A percentile compares a stretch with the other conserved stretches of the same genome.
Conservation (phyloP, 371 early-diverging fungal species). For the Actinomucor elegans region DNA sequence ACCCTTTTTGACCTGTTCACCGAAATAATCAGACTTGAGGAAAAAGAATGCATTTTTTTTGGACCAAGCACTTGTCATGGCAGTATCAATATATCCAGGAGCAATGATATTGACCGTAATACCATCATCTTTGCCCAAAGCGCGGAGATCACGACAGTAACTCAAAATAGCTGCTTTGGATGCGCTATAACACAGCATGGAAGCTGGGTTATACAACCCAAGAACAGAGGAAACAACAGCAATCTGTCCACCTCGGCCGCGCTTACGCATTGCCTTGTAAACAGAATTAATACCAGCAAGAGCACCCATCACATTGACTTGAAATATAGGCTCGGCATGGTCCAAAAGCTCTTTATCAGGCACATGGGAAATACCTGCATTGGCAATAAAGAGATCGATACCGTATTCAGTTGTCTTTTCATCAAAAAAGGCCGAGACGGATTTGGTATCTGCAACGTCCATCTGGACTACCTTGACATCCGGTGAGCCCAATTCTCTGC, state of each 20-base stretch:
- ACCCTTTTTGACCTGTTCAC: constrained; percentile 9
- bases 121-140: constrained; percentile 14
- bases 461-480: constrained; percentile 22
- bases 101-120: constrained; percentile 20
- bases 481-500: constrained; percentile 17
- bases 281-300: constrained; percentile 20
- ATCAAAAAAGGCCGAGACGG: constrained; percentile 8
- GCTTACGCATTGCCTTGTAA: constrained; percentile 15
- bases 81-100: constrained; percentile 19
- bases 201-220: constrained; percentile 13
- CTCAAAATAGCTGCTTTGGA: constrained; percentile 23
- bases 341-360: constrained; percentile 6
- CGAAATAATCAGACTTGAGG: constrained; percentile 15
- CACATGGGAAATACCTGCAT: constrained; percentile 17
- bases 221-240: constrained; percentile 18
- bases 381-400: constrained; percentile 24
- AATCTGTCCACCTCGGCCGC: constrained; percentile 21
- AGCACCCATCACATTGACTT: constrained; percentile 12
- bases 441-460: constrained; percentile 18
- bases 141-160: constrained; percentile 21
- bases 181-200: constrained; percentile 10
- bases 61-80: constrained; percentile 8
- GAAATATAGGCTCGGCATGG: constrained; percentile 13
- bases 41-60: not conserved
- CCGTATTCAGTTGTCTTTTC: constrained; percentile 10